phyloP scores from a whole-genome alignment of 306 rosid genomes.

The Lathyrus tuberosus region DNA sequence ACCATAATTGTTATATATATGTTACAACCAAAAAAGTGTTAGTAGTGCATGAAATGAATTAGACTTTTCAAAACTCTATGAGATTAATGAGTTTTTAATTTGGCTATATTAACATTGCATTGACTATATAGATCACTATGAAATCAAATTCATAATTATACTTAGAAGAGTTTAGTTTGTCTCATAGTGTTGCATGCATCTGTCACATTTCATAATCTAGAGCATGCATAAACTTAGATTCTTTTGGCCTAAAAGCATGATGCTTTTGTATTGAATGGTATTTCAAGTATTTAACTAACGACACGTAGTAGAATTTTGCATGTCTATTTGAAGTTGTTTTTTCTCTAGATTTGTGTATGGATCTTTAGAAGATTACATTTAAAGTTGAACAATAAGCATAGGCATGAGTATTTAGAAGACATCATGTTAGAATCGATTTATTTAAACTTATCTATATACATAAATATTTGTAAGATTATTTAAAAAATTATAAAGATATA shows the following conservation, averaged over 20 bases:
- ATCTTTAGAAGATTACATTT: too few relatives aligned
- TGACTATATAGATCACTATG: neutral
- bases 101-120: too few relatives aligned
- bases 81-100: neutral
- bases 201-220: constrained; percentile 41
- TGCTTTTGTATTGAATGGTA: constrained; percentile 24
- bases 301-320: too few relatives aligned
- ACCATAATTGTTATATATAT: constrained; percentile 34
- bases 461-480: too few relatives aligned
- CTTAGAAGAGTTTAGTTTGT: constrained; percentile 31
- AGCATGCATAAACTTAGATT: constrained; percentile 20
- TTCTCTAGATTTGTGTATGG: too few relatives aligned
- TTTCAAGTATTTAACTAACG: too few relatives aligned
- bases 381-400: too few relatives aligned
- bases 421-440: too few relatives aligned
- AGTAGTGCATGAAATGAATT: constrained; percentile 22
- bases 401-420: too few relatives aligned
- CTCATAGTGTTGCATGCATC: constrained; percentile 30
- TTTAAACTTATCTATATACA: too few relatives aligned
- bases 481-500: too few relatives aligned
- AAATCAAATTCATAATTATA: constrained; percentile 27
- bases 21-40: neutral
- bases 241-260: constrained; percentile 38
- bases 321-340: too few relatives aligned
- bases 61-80: constrained; percentile 38